Conservation (phyloP, 116 monocot genomes). For the Cymodocea nodosa region DNA sequence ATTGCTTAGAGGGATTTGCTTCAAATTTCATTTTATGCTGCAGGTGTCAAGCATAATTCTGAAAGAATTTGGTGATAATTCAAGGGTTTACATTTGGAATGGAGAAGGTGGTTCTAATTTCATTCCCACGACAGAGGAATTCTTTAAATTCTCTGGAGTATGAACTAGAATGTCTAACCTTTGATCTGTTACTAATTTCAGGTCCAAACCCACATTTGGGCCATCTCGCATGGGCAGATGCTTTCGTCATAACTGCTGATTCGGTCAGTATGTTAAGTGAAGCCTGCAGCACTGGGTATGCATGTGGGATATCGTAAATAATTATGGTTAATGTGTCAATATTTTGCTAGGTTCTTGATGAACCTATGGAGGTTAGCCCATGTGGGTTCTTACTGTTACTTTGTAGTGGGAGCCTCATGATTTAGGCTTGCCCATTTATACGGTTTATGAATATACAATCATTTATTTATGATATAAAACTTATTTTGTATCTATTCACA, state of each 20-base stretch:
- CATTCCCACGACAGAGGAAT: neutral
- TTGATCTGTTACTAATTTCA: constrained; percentile 11
- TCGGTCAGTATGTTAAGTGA: constrained; percentile 96
- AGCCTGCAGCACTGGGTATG: constrained; percentile 97
- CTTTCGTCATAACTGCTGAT: constrained; percentile 89
- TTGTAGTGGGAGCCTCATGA: too few relatives aligned
- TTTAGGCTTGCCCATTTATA: too few relatives aligned
- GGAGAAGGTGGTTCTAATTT: constrained; percentile 59
- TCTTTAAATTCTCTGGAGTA: neutral
- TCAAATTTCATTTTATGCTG: neutral
- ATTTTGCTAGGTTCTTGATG: too few relatives aligned
- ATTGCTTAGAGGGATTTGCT: neutral
- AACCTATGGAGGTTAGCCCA: too few relatives aligned
- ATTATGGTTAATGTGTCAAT: too few relatives aligned
- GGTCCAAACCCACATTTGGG: constrained; percentile 94
- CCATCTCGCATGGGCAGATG: constrained; percentile 98
- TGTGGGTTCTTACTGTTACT: too few relatives aligned
- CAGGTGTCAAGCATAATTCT: constrained; percentile 66
- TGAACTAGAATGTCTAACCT: neutral
- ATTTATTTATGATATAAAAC: too few relatives aligned
- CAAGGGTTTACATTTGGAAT: constrained; percentile 87
- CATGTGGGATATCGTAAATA: neutral
- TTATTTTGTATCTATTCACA: too few relatives aligned
- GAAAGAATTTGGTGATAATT: constrained; percentile 52
- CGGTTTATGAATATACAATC: too few relatives aligned